phyloP scores from a whole-genome alignment of 148 eudicot genomes.

The Rhododendron ferrugineum region DNA sequence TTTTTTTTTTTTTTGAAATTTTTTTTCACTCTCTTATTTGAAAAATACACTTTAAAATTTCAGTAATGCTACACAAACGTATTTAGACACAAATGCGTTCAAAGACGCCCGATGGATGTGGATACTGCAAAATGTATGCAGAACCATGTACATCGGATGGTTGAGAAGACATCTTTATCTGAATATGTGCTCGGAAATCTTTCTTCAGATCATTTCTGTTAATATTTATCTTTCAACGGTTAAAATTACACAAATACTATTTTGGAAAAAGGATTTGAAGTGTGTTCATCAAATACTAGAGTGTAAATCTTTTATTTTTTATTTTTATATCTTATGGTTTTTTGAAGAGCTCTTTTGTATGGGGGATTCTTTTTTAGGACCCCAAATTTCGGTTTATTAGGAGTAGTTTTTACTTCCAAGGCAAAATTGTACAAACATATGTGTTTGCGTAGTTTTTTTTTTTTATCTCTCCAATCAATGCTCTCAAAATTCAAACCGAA shows the following conservation, averaged over 20 bases:
- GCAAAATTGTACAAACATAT: not conserved
- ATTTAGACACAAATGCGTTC: too few species aligned
- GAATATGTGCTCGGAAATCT: too few species aligned
- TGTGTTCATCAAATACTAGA: not conserved
- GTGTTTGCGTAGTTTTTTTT: too few species aligned
- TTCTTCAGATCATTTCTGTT: too few species aligned
- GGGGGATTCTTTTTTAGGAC: not conserved
- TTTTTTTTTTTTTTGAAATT: not conserved
- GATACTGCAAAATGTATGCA: not conserved
- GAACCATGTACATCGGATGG: not conserved
- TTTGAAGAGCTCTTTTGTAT: not conserved
- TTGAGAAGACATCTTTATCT: not conserved
- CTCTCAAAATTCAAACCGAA: too few species aligned
- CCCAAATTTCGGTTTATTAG: not conserved
- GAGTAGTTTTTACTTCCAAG: not conserved
- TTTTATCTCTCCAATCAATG: too few species aligned
- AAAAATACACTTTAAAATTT: not conserved
- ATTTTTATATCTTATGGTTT: not conserved
- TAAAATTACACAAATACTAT: not conserved
- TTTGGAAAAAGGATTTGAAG: not conserved
- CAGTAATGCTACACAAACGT: too few species aligned
- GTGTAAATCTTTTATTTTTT: not conserved
- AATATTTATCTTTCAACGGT: not conserved
- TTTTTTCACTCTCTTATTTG: not conserved
- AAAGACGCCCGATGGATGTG: too few species aligned